Base-by-base conservation (phyloP, 164 flowering plant genomes). In the Tinospora cordifolia region DNA sequence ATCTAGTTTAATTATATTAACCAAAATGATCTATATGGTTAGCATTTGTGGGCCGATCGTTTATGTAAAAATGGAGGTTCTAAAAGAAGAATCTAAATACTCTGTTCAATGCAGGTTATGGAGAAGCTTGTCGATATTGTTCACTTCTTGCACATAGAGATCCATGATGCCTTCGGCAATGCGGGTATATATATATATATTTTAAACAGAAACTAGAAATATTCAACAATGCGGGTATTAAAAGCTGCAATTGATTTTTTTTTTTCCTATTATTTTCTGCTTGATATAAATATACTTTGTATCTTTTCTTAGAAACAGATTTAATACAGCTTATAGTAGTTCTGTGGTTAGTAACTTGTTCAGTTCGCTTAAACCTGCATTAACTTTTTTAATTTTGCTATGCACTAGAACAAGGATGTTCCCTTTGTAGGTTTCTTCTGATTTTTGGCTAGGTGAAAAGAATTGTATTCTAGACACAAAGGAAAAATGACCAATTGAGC, bases 91-190 rank as follows among this genome's bases (percentile, higher is more conserved):
- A 41, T 34, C 57, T 41, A 25, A 39, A 51, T 30, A 46, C 68
- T 30, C 38, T 12, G 5, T 70, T 41, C 65, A 68, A 59, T 78
- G 68, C 80, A 93, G 98, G 94, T 91, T 65, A 91, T 91, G 94
- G 98, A 90, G 84, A 88, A 88, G 82, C 92, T 93, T 75, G 98
- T 91, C 44, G 98, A 90, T 75, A 84, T 90, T 69, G 98, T 91
- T 21, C 92, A 87, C 71, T 90, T 79, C 79, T 74, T 93, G 67
- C 88, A 90, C 79, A 74, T 90, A 77, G 97, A 87, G 82, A 93
- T 93, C 47, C 86, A 86, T 75, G 84, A 84, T 65, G 88, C 91
- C 36, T 93, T 91, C 77, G 91, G 90, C 27, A 78, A 62, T 71
- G 85, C 88, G 64, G 96, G 97, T 93, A 86, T 69, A n/a, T n/a